Base-by-base conservation (phyloP, 176 grass and related monocot species). In the Musa schizocarpa region DNA sequence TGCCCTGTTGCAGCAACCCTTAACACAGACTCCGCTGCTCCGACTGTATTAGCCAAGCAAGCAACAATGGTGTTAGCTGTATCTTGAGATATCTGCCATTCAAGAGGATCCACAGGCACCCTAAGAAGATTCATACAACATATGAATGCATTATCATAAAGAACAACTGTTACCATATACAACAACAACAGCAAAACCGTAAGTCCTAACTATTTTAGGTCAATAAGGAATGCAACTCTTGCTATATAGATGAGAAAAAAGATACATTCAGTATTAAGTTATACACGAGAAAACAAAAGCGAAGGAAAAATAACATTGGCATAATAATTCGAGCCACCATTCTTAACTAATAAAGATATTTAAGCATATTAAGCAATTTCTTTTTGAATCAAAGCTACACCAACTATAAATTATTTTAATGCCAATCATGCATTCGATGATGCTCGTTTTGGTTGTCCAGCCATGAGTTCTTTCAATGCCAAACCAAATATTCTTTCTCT, bases 21-120 rank as follows among this genome's bases (percentile, higher is more conserved):
- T 81, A 94, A 81, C 67, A 99, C 95, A 81, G 95, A 99, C 11
- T 99, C 88, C 2, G 91, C 82, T 69, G 95, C 95, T 73, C 95
- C 90, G 54, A 99, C 68, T 14, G 95, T 99, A 67, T 99, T 99
- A 62, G 91, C 95, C 81, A 94, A 84, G 50, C 88, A 94, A 59
- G 95, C 95, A 88, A 88, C 87, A 80, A 99, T 82, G 29, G 82
- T 77, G 82, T 99, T 99, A 57, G 91, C 95, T 80, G 87, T 89
- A 76, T 99, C 95, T 51, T 99, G 84, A 62, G 95, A 94, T 76
- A 94, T 89, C 67, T 99, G 90, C 90, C 95, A 99, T 73, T 94
- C 90, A 57, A 99, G 86, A 56, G 95, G 95, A 89, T 99, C 95
- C 51, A 99, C 91, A 53, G 95, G 95, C 8, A 99, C 95, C 71